Evolutionary conservation across 1,284 basidiomycete genomes (phyloP), one percentile per base, ranked within the genome.

Genomic region (Sporisorium graminicola): DNA sequence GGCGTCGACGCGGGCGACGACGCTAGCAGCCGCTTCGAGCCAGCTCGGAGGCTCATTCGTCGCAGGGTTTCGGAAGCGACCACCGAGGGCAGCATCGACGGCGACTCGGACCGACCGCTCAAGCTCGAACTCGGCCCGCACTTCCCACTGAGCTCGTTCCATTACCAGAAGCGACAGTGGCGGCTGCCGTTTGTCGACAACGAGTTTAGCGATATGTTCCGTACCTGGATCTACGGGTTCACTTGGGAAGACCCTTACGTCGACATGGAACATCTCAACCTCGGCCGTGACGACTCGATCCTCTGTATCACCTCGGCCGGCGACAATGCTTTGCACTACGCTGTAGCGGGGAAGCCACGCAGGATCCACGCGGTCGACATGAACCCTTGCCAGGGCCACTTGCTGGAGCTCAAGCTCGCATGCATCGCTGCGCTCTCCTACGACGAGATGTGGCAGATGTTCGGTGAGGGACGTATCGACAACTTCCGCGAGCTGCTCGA

Each of bases 231-330:
- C 77, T 92, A 93, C 85, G 87, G 87, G 29, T 90, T 90, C 74
- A 92, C 92, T 29, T 93, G 92, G 92, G 93, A 94, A 85, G 92
- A 94, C 82, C 92, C 92, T 0, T 88, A 89, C 16, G 91, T 91
- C 71, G 92, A 94, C 80, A 91, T 94, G 88, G 88, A 89, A 77
- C 88, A 91, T 81, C 87, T 93, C 14, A 83, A 90, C 22, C 86
- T 93, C 65, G 88, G 88, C 33, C 86, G 87, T 42, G 88, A 91
- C 9, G 92, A 93, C 86, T 89, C 90, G 14, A 89, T 94, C 75
- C 88, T 94, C 3, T 90, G 91, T 24, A 93, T 93, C 80, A 93
- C 92, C 2, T 91, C 90, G 58, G 93, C 92, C 0, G 93, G 92
- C 0, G 92, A 93, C 86, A 94, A 94, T 81, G 91, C 91, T 2